Base-by-base conservation (phyloP, 495 filamentous ascomycete genomes). In the Alectoria sarmentosa region DNA sequence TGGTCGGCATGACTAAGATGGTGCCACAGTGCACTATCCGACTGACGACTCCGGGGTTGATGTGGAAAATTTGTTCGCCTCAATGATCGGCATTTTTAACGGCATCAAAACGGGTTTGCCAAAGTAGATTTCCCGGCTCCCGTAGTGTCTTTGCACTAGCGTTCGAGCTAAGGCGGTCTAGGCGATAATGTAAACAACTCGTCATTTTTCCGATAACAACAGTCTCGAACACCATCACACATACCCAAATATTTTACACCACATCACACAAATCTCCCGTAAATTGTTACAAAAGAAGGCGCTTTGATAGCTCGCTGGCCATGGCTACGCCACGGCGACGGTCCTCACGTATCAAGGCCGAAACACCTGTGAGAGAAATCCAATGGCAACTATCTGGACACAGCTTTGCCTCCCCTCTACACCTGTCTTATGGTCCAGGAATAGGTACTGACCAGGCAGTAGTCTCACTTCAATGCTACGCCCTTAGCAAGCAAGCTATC, bases 401-500 rank as follows among this genome's bases (percentile, higher is more conserved):
- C 46, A 41, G 23, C 37, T 30, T 13, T 21, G 8, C 6, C 30
- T 26, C n/a, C 32, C 4, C 30, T 44, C 36, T 38, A 30, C 11
- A 19, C 15, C 17, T 39, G 13, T 26, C 28, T 5, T 42, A 30
- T 13, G 1, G 26, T 17, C 1, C 15, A 26, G 28, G 19, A 34
- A 17, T 1, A 6, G 13, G 7, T 10, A 26, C 54, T 64, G 38
- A 64, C n/a, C 23, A 10, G 8, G 28, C 4, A 8, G 41, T 54
- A 65, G 58, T 41, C 60, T 32, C 59, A 44, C 23, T 28, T 36
- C 19, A 49, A 36, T 41, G 26, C 52, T 15, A 64, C 60, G 8
- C 57, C 61, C 41, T 13, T 56, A 34, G 21, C 55, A 14, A 61
- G 32, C 64, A 75, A 73, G 54, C 68, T 83, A 36, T 68, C 73